These are phyloP conservation scores for Leishmania amazonensis DNA, from an alignment of 208 protist genomes.

Conservation along the genomic window DNA sequence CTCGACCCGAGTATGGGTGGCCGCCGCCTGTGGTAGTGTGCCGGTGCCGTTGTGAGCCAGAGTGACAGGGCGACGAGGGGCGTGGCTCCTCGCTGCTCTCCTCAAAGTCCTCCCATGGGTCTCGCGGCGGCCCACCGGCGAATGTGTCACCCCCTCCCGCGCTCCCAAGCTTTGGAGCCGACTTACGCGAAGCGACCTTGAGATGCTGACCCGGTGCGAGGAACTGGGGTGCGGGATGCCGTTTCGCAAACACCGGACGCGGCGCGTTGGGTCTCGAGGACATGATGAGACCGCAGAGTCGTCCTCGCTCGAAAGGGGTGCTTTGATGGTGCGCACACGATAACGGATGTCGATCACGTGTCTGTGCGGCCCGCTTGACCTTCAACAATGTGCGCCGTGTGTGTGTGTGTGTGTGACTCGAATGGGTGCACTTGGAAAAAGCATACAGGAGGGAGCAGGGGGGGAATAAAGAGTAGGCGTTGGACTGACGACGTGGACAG, in stretches of 20 bases:
- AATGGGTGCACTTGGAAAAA: not conserved
- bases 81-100: not conserved
- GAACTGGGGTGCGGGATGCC: conserved; percentile 14
- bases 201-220: conserved; percentile 29
- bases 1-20: conserved; percentile 9
- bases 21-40: not conserved
- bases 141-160: not conserved
- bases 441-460: not conserved
- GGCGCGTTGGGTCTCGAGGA: conserved; percentile 9
- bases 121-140: conserved; percentile 12
- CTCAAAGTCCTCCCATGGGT: conserved; percentile 29
- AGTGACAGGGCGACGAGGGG: not conserved
- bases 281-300: not conserved
- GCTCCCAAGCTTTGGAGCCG: not conserved
- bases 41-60: not conserved
- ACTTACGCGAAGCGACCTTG: conserved; percentile 30
- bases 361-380: not conserved
- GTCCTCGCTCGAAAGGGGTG: not conserved
- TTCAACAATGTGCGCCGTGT: not conserved
- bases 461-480: not conserved
- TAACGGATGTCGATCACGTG: not conserved
- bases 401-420: not conserved
- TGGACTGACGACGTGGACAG: not conserved
- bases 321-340: not conserved
- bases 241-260: conserved; percentile 17